A percentile compares a stretch with the other conserved stretches of the same genome.
Evolutionary conservation across 108 stramenopile genomes (phyloP).

Genomic region (Skeletonema marinoi): DNA sequence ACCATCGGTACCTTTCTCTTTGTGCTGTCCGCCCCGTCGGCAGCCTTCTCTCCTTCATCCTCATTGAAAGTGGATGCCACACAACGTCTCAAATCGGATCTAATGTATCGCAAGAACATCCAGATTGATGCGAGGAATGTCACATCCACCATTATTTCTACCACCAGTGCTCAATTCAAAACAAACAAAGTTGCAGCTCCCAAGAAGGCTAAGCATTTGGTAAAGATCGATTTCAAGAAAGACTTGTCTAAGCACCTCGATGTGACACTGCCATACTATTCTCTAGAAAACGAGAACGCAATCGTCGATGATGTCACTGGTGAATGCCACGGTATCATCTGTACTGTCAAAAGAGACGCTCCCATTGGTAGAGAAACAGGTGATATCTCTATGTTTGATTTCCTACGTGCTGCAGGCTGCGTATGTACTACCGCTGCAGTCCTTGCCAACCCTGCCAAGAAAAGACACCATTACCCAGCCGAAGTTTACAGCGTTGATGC

Average conservation of each 20-base stretch:
- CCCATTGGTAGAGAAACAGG: constrained; percentile 22
- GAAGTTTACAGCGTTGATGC: constrained; percentile 12
- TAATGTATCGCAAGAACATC: neutral
- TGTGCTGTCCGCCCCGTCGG: neutral
- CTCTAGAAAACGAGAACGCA: constrained; percentile 34
- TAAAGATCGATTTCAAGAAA: constrained; percentile 14
- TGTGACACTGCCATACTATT: constrained; percentile 32
- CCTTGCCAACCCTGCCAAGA: constrained; percentile 22
- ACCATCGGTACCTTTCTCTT: neutral
- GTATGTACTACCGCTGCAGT: constrained; percentile 15
- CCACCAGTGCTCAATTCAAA: neutral
- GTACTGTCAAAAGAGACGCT: constrained; percentile 28
- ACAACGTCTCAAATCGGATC: neutral
- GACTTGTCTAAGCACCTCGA: constrained; percentile 31
- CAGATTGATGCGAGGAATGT: neutral
- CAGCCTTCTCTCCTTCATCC: neutral
- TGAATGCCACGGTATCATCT: constrained; percentile 27
- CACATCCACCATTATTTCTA: neutral
- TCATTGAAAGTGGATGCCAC: neutral
- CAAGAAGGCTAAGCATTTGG: neutral
- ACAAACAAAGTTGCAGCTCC: neutral
- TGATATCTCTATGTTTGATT: constrained; percentile 24
- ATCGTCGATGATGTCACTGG: constrained; percentile 27
- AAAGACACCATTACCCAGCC: constrained; percentile 23
- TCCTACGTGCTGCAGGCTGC: constrained; percentile 13